phyloP scores from a whole-genome alignment of 257 asterid genomes.

The Scutellaria galericulata region DNA sequence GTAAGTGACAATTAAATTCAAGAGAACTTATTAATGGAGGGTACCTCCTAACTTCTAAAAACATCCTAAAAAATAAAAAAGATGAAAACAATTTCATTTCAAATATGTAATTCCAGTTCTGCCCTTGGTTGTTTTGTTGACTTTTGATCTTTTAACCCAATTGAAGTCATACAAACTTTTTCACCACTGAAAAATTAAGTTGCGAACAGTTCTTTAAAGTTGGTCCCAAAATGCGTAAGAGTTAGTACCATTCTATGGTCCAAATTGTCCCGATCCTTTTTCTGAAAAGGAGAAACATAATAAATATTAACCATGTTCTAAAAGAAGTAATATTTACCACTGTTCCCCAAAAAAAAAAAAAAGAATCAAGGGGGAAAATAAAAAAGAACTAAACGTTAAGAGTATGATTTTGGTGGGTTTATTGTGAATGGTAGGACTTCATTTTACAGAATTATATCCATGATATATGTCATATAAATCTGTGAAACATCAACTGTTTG shows the following conservation, averaged over 20 bases:
- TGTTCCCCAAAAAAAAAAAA: too few relatives aligned
- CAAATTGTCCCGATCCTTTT: conserved; percentile 29
- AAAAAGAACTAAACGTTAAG: too few relatives aligned
- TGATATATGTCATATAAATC: too few relatives aligned
- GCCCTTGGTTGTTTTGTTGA: neutral
- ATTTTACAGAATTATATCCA: too few relatives aligned
- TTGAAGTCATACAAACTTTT: neutral
- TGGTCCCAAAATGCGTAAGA: conserved; percentile 33
- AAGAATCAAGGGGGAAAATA: too few relatives aligned
- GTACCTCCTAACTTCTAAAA: too few relatives aligned
- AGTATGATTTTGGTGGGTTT: too few relatives aligned
- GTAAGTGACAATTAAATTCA: too few relatives aligned
- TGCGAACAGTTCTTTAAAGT: conserved; percentile 13
- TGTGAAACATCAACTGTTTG: too few relatives aligned
- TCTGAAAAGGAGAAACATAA: neutral
- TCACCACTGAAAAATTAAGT: conserved; percentile 8
- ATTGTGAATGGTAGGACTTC: too few relatives aligned
- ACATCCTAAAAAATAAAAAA: neutral
- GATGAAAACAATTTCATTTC: neutral
- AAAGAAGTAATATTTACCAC: too few relatives aligned
- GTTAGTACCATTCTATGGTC: conserved; percentile 29
- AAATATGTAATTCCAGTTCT: neutral
- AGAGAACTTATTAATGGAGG: too few relatives aligned
- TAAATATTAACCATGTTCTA: neutral
- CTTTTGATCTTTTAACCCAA: neutral